These are phyloP conservation scores for Limonomyces culmigenus DNA, from an alignment of 1,284 basidiomycete genomes.

Conservation along the genomic window DNA sequence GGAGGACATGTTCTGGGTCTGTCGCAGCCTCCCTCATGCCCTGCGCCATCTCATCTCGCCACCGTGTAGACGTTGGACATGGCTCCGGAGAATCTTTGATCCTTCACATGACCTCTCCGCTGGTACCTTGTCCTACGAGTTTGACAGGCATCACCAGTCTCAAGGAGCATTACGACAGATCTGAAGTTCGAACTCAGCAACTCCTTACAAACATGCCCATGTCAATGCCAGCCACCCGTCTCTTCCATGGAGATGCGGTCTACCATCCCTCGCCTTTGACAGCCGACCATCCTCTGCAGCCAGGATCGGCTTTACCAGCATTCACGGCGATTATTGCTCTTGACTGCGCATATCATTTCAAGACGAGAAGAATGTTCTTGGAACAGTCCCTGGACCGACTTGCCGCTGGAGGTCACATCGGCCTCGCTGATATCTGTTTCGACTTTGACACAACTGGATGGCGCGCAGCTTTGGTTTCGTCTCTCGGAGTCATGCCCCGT, in stretches of 20 bases:
- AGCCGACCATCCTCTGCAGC: constrained; percentile 23
- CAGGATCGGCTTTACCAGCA: constrained; percentile 9
- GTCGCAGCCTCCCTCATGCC: constrained; percentile 5
- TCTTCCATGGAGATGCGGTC: constrained; percentile 35
- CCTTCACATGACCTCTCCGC: constrained; percentile 23
- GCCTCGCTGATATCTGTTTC: constrained; percentile 50
- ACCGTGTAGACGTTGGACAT: constrained; percentile 46
- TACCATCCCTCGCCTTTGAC: constrained; percentile 14
- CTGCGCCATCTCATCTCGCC: background rate
- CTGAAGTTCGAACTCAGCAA: constrained; percentile 24
- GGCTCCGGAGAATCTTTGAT: constrained; percentile 57
- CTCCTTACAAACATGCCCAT: constrained; percentile 3
- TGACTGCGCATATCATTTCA: constrained; percentile 61
- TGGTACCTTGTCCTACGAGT: constrained; percentile 27
- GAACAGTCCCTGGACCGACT: constrained; percentile 28
- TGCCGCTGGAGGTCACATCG: constrained; percentile 32
- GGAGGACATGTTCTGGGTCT: constrained; percentile 34
- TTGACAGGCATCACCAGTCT: constrained; percentile 49
- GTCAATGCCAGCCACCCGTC: constrained; percentile 11
- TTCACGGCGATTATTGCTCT: constrained; percentile 38
- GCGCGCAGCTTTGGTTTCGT: constrained; percentile 3
- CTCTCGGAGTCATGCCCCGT: constrained; percentile 28
- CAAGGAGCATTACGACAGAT: constrained; percentile 26
- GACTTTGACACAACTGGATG: constrained; percentile 5
- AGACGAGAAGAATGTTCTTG: constrained; percentile 31